These are phyloP conservation scores for Penicillium italicum DNA, from an alignment of 2,329 filamentous ascomycete genomes.

Conservation along the genomic window DNA sequence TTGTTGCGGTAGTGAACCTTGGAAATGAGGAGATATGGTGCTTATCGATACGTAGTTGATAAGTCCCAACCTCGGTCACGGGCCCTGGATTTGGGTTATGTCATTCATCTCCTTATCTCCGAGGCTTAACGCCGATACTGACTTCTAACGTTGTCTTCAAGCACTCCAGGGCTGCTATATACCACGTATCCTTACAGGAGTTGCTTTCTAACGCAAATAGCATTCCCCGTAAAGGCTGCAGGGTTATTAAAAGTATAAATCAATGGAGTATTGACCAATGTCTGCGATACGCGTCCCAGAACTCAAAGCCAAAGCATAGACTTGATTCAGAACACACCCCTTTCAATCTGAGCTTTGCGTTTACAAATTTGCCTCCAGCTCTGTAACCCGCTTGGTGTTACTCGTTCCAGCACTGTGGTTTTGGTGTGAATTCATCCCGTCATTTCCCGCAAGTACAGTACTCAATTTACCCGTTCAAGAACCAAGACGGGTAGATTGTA, in stretches of 20 bases:
- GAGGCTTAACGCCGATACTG: neutral
- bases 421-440: neutral
- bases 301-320: neutral
- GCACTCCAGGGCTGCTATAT: too few relatives aligned
- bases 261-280: neutral
- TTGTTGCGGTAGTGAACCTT: neutral
- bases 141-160: too few relatives aligned
- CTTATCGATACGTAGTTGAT: constrained; percentile 10
- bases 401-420: neutral
- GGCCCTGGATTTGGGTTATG: neutral
- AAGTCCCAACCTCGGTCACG: constrained; percentile 2
- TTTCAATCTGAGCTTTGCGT: too few relatives aligned
- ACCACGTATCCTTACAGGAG: too few relatives aligned
- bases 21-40: neutral
- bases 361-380: neutral
- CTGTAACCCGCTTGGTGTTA: neutral
- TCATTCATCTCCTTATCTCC: neutral
- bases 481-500: neutral
- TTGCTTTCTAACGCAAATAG: neutral
- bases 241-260: neutral
- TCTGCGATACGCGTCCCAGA: neutral
- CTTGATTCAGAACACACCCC: neutral
- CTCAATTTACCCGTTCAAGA: neutral
- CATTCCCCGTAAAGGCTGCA: neutral
- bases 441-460: neutral